Base-by-base conservation (phyloP, 176 grass and related monocot species). In the Rhynchospora pubera region DNA sequence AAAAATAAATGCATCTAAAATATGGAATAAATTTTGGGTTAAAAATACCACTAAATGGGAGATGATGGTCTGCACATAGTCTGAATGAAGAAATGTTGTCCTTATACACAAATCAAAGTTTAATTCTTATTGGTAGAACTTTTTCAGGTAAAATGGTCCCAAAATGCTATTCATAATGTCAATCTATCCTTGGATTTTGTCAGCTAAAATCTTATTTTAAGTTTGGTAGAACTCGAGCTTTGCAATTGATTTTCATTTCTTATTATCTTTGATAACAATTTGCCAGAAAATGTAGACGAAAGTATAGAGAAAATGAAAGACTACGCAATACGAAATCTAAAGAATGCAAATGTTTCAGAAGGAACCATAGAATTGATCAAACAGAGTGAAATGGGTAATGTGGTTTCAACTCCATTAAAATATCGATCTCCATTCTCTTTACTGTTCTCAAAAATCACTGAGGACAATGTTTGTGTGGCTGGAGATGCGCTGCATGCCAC, bases 401-500 rank as follows among this genome's bases (percentile, higher is more conserved):
- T 87, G 1, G 44, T 89, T 1, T 92, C 86, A 0, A 23, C 84
- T 65, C 91, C 84, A 11, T 77, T 97, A 7, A 89, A 88, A 44
- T 91, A 89, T 73, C 86, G 94, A 3, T 79, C 84, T 14, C 94
- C 94, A 22, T 76, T 97, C 0, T 85, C 86, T 23, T 84, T 97
- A 16, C 2, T 87, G 0, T 16, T 66, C 1, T 87, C 86, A 19
- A 73, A 74, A 15, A 89, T 93, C 24, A 79, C 19, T 63, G 93
- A 77, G 57, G 79, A 85, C 12, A 93, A 86, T 84, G 79, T 57
- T 5, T 97, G 91, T 64, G 94, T 97, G 9, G 84, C 87, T 24
- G 94, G 94, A 11, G 94, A 97, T 63, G 91, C 94, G 53, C 76
- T 97, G 28, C 94, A 97, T 75, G 91, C 94, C 57, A 97, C 91